Conservation (phyloP, 2,329 filamentous ascomycete genomes). For the Rhexocercosporidium sp. region DNA sequence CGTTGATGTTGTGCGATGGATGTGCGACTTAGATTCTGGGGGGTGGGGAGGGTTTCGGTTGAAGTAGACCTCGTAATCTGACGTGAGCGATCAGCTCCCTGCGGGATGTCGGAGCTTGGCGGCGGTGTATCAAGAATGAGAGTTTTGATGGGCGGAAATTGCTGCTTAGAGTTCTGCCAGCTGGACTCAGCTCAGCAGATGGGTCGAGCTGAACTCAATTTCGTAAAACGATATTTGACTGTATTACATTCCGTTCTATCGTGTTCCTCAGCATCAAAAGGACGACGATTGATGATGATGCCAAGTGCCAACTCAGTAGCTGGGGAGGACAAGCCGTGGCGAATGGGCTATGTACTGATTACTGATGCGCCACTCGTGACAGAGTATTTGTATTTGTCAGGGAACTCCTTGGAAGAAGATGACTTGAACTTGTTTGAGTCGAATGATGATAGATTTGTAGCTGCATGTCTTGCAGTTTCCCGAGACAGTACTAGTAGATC, state of each 20-base stretch:
- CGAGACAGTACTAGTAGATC: background rate
- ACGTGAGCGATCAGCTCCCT: constrained; percentile 14
- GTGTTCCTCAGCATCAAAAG: background rate
- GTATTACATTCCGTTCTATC: too few relatives aligned
- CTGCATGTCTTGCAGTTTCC: background rate
- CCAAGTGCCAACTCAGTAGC: background rate
- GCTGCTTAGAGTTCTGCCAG: background rate
- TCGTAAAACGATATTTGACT: background rate
- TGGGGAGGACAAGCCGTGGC: constrained; percentile 3
- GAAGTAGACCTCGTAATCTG: background rate
- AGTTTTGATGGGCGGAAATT: background rate
- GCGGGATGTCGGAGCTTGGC: constrained; percentile 3
- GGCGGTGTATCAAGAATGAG: background rate
- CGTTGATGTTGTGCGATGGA: constrained; percentile 33
- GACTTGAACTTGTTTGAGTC: background rate
- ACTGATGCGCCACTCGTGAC: background rate
- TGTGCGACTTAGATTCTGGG: background rate
- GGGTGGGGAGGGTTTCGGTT: background rate
- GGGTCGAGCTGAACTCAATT: background rate
- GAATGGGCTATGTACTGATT: background rate
- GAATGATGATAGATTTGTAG: background rate
- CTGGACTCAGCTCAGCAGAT: background rate
- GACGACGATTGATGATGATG: constrained; percentile 7
- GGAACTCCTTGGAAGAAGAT: background rate
- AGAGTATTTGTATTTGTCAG: background rate